phyloP scores from a whole-genome alignment of 75 land plant species.

The Selaginella tamariscina region DNA sequence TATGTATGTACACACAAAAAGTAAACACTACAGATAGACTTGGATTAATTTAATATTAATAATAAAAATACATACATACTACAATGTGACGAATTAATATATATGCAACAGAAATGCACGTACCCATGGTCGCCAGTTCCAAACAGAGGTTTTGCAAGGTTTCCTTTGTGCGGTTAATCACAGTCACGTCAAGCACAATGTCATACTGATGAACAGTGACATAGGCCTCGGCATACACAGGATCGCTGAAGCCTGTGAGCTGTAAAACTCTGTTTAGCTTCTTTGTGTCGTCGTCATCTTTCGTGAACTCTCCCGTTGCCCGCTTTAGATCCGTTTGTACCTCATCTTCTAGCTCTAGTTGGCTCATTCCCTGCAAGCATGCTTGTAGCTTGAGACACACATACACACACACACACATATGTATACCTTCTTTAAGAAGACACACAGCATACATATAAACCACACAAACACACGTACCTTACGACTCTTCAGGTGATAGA shows the following conservation, averaged over 20 bases:
- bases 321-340: conserved; percentile 92
- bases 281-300: conserved; percentile 65
- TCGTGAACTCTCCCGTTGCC: conserved; percentile 82
- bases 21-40: too few relatives aligned
- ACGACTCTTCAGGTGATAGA: conserved; percentile 83
- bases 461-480: conserved; percentile 34
- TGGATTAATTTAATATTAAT: too few relatives aligned
- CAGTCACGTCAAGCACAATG: conserved; percentile 88
- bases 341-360: conserved; percentile 84
- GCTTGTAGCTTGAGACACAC: not conserved
- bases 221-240: conserved; percentile 93
- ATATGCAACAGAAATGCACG: too few relatives aligned
- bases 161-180: conserved; percentile 73
- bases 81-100: too few relatives aligned
- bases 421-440: not conserved
- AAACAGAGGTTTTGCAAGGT: conserved; percentile 85
- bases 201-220: conserved; percentile 95
- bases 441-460: not conserved
- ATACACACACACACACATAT: not conserved
- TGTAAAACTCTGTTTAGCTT: conserved; percentile 79
- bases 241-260: conserved; percentile 92
- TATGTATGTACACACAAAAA: too few relatives aligned
- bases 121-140: conserved; percentile 95
- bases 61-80: too few relatives aligned
- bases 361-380: conserved; percentile 75